phyloP scores from a whole-genome alignment of 345 rosid species.

The Brassica juncea region DNA sequence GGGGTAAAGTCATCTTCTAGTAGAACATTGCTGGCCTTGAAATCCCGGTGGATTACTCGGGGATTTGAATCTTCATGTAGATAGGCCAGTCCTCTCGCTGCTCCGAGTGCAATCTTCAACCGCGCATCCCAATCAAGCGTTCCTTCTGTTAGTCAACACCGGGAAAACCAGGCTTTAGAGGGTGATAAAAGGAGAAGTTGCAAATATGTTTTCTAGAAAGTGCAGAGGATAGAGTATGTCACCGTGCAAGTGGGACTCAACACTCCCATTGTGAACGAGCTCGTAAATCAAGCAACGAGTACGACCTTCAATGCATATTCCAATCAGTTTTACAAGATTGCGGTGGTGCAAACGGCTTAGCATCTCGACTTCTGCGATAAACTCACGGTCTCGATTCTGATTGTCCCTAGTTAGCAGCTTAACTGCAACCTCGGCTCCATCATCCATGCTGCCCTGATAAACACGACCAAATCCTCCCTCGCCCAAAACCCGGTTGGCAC shows the following conservation, averaged over 20 bases:
- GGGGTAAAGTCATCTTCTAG: conserved; percentile 92
- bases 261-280: conserved; percentile 92
- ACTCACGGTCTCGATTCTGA: conserved; percentile 90
- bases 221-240: conserved; percentile 29
- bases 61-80: conserved; percentile 99
- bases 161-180: conserved; percentile 32
- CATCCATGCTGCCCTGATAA: conserved; percentile 71
- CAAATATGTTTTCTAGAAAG: not conserved
- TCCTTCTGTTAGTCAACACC: conserved; percentile 63
- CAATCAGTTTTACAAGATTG: conserved; percentile 94
- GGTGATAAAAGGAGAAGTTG: conserved; percentile 22
- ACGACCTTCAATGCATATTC: conserved; percentile 90
- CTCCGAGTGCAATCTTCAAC: conserved; percentile 96
- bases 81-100: conserved; percentile 98
- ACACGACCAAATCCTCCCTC: conserved; percentile 99
- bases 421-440: conserved; percentile 88
- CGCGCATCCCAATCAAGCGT: conserved; percentile 98
- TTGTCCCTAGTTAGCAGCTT: conserved; percentile 84
- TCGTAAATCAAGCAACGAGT: conserved; percentile 91
- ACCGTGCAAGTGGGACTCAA: conserved; percentile 99
- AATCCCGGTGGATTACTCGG: conserved; percentile 96
- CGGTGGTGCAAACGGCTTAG: conserved; percentile 99
- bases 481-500: conserved; percentile 82
- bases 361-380: conserved; percentile 98
- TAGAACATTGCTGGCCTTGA: conserved; percentile 94